Evolutionary conservation across 768 basidiomycete genomes (phyloP).

Genomic region (Termitomyces sp.): DNA sequence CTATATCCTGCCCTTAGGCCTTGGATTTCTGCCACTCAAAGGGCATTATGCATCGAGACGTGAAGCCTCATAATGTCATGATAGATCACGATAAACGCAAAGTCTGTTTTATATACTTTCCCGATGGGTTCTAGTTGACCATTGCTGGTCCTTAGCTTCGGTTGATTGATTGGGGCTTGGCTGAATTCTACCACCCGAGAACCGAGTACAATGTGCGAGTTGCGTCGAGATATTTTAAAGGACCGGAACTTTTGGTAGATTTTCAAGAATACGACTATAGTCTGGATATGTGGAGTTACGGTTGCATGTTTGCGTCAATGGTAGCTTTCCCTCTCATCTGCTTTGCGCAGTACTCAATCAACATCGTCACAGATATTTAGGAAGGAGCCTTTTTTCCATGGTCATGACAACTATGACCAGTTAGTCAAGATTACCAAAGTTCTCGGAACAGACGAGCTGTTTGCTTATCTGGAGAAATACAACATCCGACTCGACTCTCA

Average conservation of each 20-base stretch:
- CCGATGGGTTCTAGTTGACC: background rate
- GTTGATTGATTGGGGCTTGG: conserved; percentile 97
- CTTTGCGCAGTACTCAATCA: conserved; percentile 6
- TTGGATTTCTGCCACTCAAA: conserved; percentile 98
- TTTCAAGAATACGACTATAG: conserved; percentile 99
- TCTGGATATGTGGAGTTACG: conserved; percentile 98
- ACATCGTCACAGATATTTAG: conserved; percentile 75
- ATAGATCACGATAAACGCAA: conserved; percentile 97
- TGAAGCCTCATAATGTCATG: conserved; percentile 99
- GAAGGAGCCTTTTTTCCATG: conserved; percentile 99
- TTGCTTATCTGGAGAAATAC: conserved; percentile 90
- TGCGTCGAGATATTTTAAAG: conserved; percentile 97
- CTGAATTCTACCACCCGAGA: conserved; percentile 97
- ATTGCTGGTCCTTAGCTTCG: conserved; percentile 56
- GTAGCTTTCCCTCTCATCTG: conserved; percentile 31
- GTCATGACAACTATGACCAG: conserved; percentile 98
- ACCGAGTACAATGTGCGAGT: conserved; percentile 98
- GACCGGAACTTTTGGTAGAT: conserved; percentile 92
- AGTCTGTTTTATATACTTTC: conserved; percentile 34
- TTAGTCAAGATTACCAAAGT: conserved; percentile 98
- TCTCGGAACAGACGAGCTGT: conserved; percentile 92
- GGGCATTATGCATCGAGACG: conserved; percentile 98
- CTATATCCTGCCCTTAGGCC: conserved; percentile 43
- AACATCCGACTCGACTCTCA: conserved; percentile 93
- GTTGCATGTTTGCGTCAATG: conserved; percentile 99